phyloP scores from a whole-genome alignment of 202 grass and related monocot species.

The Eragrostis tef region DNA sequence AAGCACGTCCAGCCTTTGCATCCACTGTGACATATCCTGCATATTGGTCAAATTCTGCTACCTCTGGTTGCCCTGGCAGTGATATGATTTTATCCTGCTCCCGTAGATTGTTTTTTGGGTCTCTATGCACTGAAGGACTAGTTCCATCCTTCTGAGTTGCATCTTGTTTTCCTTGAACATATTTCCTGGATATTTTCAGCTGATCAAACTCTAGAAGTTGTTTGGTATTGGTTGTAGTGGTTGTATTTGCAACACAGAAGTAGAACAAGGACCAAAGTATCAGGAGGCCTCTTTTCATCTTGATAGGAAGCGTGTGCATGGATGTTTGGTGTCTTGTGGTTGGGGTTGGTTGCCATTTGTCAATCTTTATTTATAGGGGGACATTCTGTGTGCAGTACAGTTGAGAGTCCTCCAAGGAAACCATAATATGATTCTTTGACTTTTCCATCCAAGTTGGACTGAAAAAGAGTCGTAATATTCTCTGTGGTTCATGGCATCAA shows the following conservation, averaged over 20 bases:
- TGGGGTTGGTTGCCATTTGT: slow-evolving; percentile 52
- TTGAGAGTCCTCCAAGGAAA: slow-evolving; percentile 55
- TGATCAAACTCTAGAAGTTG: slow-evolving; percentile 46
- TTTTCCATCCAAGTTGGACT: slow-evolving; percentile 53
- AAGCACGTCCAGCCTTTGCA: slow-evolving; percentile 55
- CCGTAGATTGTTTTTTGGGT: slow-evolving; percentile 34
- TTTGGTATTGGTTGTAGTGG: slow-evolving; percentile 42
- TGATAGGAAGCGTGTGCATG: slow-evolving; percentile 57
- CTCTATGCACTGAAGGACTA: slow-evolving; percentile 26
- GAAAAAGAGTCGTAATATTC: slow-evolving; percentile 51
- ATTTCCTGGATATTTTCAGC: slow-evolving; percentile 41
- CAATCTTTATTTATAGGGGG: slow-evolving; percentile 62
- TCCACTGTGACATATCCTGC: slow-evolving; percentile 65
- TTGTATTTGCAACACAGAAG: slow-evolving; percentile 49
- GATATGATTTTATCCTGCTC: slow-evolving; percentile 48
- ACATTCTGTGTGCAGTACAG: slow-evolving; percentile 43
- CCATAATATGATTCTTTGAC: slow-evolving; percentile 56
- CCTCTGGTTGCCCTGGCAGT: slow-evolving; percentile 55
- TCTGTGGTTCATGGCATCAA: slow-evolving; percentile 47
- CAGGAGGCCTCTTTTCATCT: slow-evolving; percentile 58
- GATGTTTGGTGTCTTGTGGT: slow-evolving; percentile 47
- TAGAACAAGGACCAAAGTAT: slow-evolving; percentile 60
- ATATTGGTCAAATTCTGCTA: slow-evolving; percentile 54
- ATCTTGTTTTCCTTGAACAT: slow-evolving; percentile 45
- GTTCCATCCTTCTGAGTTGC: slow-evolving; percentile 25